These are phyloP conservation scores for Elsinoe arachidis DNA, from an alignment of 2,329 filamentous ascomycete species.

Conservation along the genomic window DNA sequence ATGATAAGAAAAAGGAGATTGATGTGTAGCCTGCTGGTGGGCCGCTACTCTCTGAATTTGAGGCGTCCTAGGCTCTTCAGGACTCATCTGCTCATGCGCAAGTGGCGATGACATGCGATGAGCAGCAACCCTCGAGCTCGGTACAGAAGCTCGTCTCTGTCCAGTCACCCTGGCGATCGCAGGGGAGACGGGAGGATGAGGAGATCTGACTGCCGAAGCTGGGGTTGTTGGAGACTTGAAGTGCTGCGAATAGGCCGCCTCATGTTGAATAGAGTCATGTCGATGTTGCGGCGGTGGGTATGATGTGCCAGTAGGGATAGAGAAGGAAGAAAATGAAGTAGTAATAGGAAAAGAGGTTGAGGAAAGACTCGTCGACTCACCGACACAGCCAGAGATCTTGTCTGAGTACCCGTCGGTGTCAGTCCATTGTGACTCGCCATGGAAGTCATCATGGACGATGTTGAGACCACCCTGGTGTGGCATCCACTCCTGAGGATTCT, in stretches of 20 bases:
- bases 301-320: conserved; percentile 5
- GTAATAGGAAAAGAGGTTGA: conserved; percentile 23
- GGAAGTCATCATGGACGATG: conserved; percentile 51
- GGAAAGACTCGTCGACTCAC: conserved; percentile 38
- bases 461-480: conserved; percentile 44
- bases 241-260: conserved; percentile 8
- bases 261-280: conserved; percentile 14
- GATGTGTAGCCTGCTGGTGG: conserved; percentile 3
- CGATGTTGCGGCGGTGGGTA: conserved; percentile 34
- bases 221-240: conserved; percentile 23
- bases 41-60: conserved; percentile 6
- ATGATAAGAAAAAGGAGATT: conserved; percentile 29
- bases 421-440: conserved; percentile 44
- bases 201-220: conserved; percentile 19
- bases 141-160: conserved; percentile 15
- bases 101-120: conserved; percentile 15
- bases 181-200: conserved; percentile 17
- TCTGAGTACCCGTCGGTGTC: conserved; percentile 41
- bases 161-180: conserved; percentile 20
- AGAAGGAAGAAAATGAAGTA: conserved; percentile 19
- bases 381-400: conserved; percentile 38
- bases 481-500: conserved; percentile 53
- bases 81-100: conserved; percentile 11
- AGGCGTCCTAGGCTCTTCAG: conserved; percentile 14
- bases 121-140: conserved; percentile 6